Evolutionary conservation across 208 protist genomes (phyloP), one percentile per base, ranked within the genome.

Genomic region (Trypanosoma platydactyli): DNA sequence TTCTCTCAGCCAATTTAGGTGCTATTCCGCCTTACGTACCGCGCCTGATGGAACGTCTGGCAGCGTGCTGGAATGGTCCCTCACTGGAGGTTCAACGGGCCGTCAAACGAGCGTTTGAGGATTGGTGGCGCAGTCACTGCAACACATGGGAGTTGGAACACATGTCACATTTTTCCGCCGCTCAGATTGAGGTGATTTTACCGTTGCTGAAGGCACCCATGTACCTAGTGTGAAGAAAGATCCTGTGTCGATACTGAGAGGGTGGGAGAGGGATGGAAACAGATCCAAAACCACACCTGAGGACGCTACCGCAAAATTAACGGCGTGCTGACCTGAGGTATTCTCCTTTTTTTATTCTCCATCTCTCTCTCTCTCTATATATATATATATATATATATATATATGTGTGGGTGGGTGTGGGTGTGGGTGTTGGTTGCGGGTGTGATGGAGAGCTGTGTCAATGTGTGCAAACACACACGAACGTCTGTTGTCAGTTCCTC

Each of bases 71-170:
- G 40, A 35, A 72, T 29, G 76, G 81, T 46, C 53, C 70, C 12
- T 29, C 53, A 30, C 44, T 13, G n/a, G 83, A 91, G 63, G 84
- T 89, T 24, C 70, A 76, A 11, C 71, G 67, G 30, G 71, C 54
- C 29, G 76, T 86, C 0, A 83, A 83, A 55, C 70, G 73, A 22
- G 76, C 83, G 5, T 89, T 93, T 64, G 73, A 83, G 73, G 59
- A 78, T 27, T 95, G 90, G 90, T 95, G 86, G 86, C 66, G 70
- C 52, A 53, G 86, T 5, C 90, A 95, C 58, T 81, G 85, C 48
- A 75, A 84, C 24, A 76, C 74, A 18, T 95, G 90, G 90, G 76
- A 90, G 58, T 27, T 63, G 40, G 78, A 81, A 49, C 83, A 89
- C 76, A 79, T 76, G 63, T 54, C 45, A n/a, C 49, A 63, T 59